A percentile compares a stretch with the other conserved stretches of the same genome.
Evolutionary conservation across 768 basidiomycete species (phyloP).

Genomic region (Rhizopogon roseolus): DNA sequence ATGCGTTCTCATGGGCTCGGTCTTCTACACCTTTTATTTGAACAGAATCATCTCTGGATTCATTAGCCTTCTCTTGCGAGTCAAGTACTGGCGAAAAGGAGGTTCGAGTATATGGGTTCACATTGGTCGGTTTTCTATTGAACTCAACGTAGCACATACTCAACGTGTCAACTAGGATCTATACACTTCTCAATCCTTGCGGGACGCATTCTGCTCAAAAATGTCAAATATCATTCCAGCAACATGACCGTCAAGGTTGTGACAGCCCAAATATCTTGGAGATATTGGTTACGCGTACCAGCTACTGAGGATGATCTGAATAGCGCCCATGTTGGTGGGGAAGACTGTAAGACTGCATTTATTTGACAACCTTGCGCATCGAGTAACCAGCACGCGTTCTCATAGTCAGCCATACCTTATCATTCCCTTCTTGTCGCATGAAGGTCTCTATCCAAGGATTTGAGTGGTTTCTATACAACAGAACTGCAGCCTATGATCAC

Average conservation of each 20-base stretch:
- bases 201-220: slow-evolving; percentile 84
- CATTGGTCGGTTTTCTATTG: slow-evolving; percentile 49
- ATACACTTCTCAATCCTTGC: slow-evolving; percentile 86
- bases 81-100: slow-evolving; percentile 74
- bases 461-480: slow-evolving; percentile 92
- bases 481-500: slow-evolving; percentile 82
- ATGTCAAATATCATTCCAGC: slow-evolving; percentile 85
- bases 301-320: slow-evolving; percentile 69
- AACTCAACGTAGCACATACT: not conserved
- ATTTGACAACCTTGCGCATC: slow-evolving; percentile 2
- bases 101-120: slow-evolving; percentile 80
- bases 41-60: slow-evolving; percentile 76
- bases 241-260: slow-evolving; percentile 85
- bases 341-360: slow-evolving; percentile 42
- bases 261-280: slow-evolving; percentile 85
- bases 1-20: slow-evolving; percentile 45
- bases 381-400: not conserved
- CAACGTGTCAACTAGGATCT: slow-evolving; percentile 50
- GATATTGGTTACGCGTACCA: slow-evolving; percentile 87
- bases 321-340: slow-evolving; percentile 39
- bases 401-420: slow-evolving; percentile 30
- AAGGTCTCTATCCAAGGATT: slow-evolving; percentile 78
- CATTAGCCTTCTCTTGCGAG: slow-evolving; percentile 60
- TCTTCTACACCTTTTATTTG: slow-evolving; percentile 88
- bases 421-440: slow-evolving; percentile 68